Evolutionary conservation across 768 basidiomycete species (phyloP).

Genomic region (Hygrophoropsis aurantiaca): DNA sequence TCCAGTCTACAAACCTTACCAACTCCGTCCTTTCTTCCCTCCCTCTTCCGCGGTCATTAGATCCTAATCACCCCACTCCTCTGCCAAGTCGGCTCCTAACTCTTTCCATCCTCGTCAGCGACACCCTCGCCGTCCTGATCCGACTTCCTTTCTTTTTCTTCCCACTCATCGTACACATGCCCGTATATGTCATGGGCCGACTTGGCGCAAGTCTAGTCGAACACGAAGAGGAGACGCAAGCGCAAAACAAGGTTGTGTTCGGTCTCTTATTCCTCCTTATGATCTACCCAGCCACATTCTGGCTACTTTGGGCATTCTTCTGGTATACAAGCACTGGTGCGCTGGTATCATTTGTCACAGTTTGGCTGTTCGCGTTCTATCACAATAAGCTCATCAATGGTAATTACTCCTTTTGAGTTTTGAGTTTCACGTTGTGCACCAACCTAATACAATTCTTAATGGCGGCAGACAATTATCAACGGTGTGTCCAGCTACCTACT

Average conservation of each 20-base stretch:
- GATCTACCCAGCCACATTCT: slow-evolving; percentile 84
- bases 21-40: slow-evolving; percentile 83
- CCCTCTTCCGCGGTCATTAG: slow-evolving; percentile 80
- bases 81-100: slow-evolving; percentile 85
- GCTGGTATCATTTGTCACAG: slow-evolving; percentile 60
- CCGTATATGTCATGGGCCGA: slow-evolving; percentile 81
- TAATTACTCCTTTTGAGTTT: slow-evolving; percentile 38
- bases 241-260: slow-evolving; percentile 95
- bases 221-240: slow-evolving; percentile 92
- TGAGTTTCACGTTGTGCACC: slow-evolving; percentile 10
- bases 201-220: slow-evolving; percentile 72
- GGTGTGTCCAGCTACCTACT: slow-evolving; percentile 46
- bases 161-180: slow-evolving; percentile 80
- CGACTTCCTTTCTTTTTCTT: slow-evolving; percentile 88
- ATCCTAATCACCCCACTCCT: slow-evolving; percentile 67
- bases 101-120: slow-evolving; percentile 73
- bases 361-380: slow-evolving; percentile 81
- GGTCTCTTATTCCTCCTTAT: slow-evolving; percentile 72
- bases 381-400: slow-evolving; percentile 87
- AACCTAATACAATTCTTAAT: too few species aligned
- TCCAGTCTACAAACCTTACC: slow-evolving; percentile 77
- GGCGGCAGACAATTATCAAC: slow-evolving; percentile 66
- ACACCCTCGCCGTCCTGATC: slow-evolving; percentile 67
- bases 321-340: slow-evolving; percentile 76
- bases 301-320: slow-evolving; percentile 82